Evolutionary conservation across 192 early-diverging fungal species (phyloP), one percentile per base, ranked within the genome.

Genomic region (Thamnidium elegans): DNA sequence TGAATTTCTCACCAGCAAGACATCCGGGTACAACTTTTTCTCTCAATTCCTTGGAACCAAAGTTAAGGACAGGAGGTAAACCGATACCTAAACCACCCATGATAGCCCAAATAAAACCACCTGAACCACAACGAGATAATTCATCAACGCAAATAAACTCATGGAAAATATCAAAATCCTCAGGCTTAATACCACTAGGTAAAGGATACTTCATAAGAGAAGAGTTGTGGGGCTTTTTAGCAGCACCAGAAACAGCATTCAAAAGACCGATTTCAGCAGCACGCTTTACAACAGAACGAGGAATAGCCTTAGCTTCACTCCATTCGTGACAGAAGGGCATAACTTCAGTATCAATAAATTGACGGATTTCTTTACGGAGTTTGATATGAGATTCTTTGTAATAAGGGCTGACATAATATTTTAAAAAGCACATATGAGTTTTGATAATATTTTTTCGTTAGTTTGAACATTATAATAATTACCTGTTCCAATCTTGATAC

Each of bases 221-320:
- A 10, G 20, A 50, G 30, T 74, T 65, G 47, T 73, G 44, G 44
- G 64, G 64, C 11, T 72, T 60, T 34, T 43, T 43, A 50, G 79
- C 73, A 42, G 69, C 66, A n/a, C 91, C 91, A 58, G 79, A 80
- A 10, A 90, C 69, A 30, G 78, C 84, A 19, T 71, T 72, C 34
- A 93, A 79, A 59, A 93, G 82, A 67, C 91, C 91, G 43, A 83
- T 74, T 59, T 89, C 68, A 10, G 76, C 90, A 34, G 83, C 83
- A 71, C 90, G 88, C 62, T 79, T 75, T 65, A 87, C 86, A 21
- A 94, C 59, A 42, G 70, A 69, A 39, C 77, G 78, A 43, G 92
- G 92, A 53, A 92, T 81, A 45, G 86, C 64, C 68, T 92, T 94
- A 36, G 82, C 83, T 67, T 92, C 92, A 66, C 90, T 89, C 92